Conservation (phyloP, 164 flowering plant species). For the Annona cherimola region DNA sequence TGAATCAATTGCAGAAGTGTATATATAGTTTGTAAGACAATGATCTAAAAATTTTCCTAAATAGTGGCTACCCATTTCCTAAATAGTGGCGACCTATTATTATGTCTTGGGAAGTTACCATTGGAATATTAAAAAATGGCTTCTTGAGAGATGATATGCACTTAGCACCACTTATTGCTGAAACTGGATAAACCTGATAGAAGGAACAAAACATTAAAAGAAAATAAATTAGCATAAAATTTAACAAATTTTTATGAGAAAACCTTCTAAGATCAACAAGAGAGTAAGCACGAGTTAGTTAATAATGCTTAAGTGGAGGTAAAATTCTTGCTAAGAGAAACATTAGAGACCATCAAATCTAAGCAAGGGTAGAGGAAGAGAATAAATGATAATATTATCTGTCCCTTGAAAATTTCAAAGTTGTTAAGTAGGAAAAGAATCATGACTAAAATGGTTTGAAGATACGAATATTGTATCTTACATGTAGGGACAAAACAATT, state of each 20-base stretch:
- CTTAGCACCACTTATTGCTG: slow-evolving; percentile 26
- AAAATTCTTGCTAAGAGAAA: no score
- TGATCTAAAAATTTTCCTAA: no score
- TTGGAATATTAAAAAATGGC: slow-evolving; percentile 28
- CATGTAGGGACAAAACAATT: not conserved
- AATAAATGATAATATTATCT: no score
- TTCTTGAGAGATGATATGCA: slow-evolving; percentile 29
- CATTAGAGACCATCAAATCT: no score
- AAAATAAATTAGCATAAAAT: not conserved
- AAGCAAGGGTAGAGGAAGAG: no score
- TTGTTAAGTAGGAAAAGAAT: not conserved
- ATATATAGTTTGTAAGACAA: no score
- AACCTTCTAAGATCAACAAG: no score
- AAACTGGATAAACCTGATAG: slow-evolving; percentile 29
- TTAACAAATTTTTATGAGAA: not conserved
- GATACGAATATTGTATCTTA: not conserved
- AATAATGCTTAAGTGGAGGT: no score
- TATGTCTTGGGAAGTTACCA: slow-evolving; percentile 36
- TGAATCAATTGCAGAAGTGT: no score
- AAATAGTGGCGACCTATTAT: slow-evolving; percentile 26
- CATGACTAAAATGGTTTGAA: not conserved
- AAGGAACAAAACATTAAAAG: slow-evolving; percentile 1
- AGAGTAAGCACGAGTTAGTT: not conserved
- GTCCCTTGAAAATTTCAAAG: no score
- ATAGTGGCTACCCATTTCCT: no score